A percentile compares a stretch with the other conserved stretches of the same genome.
Conservation (phyloP, 1,139 yeast species). For the Suhomyces yuchorum region DNA sequence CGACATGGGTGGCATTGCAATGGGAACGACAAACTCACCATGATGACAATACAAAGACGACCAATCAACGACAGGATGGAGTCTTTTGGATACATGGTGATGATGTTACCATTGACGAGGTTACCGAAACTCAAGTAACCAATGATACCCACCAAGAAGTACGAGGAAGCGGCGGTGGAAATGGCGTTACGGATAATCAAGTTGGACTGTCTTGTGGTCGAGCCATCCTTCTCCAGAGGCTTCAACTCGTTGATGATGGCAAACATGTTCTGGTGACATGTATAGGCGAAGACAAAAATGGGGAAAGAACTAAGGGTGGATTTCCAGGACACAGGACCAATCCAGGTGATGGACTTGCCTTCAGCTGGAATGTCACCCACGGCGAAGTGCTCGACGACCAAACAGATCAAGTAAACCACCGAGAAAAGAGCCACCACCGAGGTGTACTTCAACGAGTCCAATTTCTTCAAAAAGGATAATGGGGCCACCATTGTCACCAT, state of each 20-base stretch:
- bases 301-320: constrained; percentile 62
- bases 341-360: constrained; percentile 27
- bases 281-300: constrained; percentile 90
- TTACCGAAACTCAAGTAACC: constrained; percentile 91
- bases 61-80: constrained; percentile 65
- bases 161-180: constrained; percentile 61
- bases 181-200: constrained; percentile 58
- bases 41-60: constrained; percentile 65
- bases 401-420: constrained; percentile 73
- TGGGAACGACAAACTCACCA: constrained; percentile 72
- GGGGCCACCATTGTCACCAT: constrained; percentile 66
- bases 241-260: constrained; percentile 79
- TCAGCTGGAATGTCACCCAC: constrained; percentile 34
- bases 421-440: constrained; percentile 82
- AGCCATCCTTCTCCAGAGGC: constrained; percentile 36
- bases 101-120: constrained; percentile 66
- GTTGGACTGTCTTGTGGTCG: constrained; percentile 55
- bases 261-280: constrained; percentile 94
- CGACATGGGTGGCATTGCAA: constrained; percentile 80
- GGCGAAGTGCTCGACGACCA: constrained; percentile 68
- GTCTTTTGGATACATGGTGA: constrained; percentile 65
- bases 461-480: constrained; percentile 65
- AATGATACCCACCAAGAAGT: constrained; percentile 70
- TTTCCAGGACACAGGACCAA: constrained; percentile 43
- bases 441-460: constrained; percentile 86